phyloP scores from a whole-genome alignment of 2,329 filamentous ascomycete species.

The Ophiosphaerella korrae region DNA sequence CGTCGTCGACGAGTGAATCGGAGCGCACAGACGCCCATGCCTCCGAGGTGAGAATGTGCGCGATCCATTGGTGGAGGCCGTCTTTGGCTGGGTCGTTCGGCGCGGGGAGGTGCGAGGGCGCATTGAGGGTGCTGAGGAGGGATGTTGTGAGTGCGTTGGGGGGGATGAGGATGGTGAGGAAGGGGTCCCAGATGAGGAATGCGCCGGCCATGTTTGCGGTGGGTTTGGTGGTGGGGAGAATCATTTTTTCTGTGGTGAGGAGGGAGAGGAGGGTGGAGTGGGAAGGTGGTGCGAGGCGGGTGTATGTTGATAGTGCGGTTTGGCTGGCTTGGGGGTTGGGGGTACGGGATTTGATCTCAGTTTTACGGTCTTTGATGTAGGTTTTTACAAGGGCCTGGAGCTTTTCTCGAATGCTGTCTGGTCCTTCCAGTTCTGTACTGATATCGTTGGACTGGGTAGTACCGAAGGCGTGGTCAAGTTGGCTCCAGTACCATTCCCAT shows the following conservation, averaged over 20 bases:
- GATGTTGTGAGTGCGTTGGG: conserved; percentile 40
- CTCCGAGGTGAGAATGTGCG: conserved; percentile 52
- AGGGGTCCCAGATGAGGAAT: conserved; percentile 51
- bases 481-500: conserved; percentile 84
- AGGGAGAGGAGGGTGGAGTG: conserved; percentile 18
- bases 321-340: conserved; percentile 19
- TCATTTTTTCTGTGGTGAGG: conserved; percentile 42
- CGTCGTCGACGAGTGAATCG: conserved; percentile 9
- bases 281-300: conserved; percentile 3
- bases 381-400: conserved; percentile 38
- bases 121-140: conserved; percentile 33
- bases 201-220: conserved; percentile 49
- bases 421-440: conserved; percentile 5
- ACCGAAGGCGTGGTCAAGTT: conserved; percentile 48
- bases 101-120: conserved; percentile 36
- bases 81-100: conserved; percentile 47
- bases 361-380: conserved; percentile 38
- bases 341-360: conserved; percentile 34
- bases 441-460: neutral
- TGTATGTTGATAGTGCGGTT: conserved; percentile 22
- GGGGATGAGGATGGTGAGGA: conserved; percentile 44
- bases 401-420: conserved; percentile 22
- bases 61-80: conserved; percentile 56
- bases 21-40: conserved; percentile 42
- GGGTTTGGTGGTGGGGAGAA: conserved; percentile 45